Percentiles rank a stretch among this genome's conserved stretches.
These are phyloP conservation scores for Mucor racemosus DNA, from an alignment of 371 early-diverging fungal species.

Conservation along the genomic window DNA sequence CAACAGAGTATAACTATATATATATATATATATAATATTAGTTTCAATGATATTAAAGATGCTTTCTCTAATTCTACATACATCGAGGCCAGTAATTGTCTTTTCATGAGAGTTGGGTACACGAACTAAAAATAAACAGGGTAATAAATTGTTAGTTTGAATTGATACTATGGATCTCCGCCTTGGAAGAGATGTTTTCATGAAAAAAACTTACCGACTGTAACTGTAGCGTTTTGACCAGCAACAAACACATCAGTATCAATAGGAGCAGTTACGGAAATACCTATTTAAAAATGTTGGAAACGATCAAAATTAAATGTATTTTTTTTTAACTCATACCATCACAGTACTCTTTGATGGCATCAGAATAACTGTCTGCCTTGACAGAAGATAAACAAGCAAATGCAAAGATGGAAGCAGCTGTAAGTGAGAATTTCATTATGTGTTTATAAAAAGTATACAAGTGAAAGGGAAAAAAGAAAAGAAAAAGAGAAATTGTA, in stretches of 20 bases:
- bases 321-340: slow-evolving; percentile 26
- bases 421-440: slow-evolving; percentile 53
- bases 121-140: slow-evolving; percentile 28
- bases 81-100: slow-evolving; percentile 40
- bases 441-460: slow-evolving; percentile 2
- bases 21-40: background rate
- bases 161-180: background rate
- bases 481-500: slow-evolving; percentile 5
- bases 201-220: slow-evolving; percentile 35
- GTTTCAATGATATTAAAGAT: background rate
- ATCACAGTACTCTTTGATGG: slow-evolving; percentile 43
- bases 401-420: slow-evolving; percentile 38
- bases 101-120: slow-evolving; percentile 26
- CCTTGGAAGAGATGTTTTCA: background rate
- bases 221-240: slow-evolving; percentile 30
- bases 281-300: slow-evolving; percentile 17
- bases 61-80: slow-evolving; percentile 10
- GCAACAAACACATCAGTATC: slow-evolving; percentile 21
- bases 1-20: slow-evolving; percentile 43
- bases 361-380: slow-evolving; percentile 47
- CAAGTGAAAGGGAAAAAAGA: slow-evolving; percentile 11
- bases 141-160: background rate
- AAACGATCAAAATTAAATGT: background rate
- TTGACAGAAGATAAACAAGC: slow-evolving; percentile 29
- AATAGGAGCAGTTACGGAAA: slow-evolving; percentile 26